Conservation (phyloP, 1,139 yeast genomes). For the Nakaseomyces delphensis region DNA sequence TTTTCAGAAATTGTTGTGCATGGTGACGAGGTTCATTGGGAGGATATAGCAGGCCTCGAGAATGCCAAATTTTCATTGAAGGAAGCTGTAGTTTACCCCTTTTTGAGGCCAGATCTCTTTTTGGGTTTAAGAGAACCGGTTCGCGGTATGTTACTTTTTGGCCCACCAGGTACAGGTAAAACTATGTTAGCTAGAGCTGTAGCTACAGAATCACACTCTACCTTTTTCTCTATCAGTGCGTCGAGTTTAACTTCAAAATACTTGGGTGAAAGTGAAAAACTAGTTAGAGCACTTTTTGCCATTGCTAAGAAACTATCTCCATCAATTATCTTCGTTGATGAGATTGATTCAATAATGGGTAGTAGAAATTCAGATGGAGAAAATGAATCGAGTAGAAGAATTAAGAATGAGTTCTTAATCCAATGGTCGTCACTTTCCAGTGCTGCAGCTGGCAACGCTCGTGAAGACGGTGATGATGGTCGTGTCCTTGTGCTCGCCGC, state of each 20-base stretch:
- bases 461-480: constrained; percentile 47
- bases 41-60: constrained; percentile 90
- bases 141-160: constrained; percentile 89
- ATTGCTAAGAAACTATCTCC: constrained; percentile 86
- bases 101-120: constrained; percentile 85
- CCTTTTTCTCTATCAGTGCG: constrained; percentile 87
- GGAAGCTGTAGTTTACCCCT: constrained; percentile 96
- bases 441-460: constrained; percentile 71
- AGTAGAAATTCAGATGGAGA: constrained; percentile 69
- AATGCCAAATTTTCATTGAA: constrained; percentile 82
- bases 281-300: constrained; percentile 80
- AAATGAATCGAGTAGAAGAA: constrained; percentile 82
- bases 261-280: constrained; percentile 89
- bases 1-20: constrained; percentile 84
- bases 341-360: constrained; percentile 83
- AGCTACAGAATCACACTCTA: constrained; percentile 91
- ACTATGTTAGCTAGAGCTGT: constrained; percentile 97
- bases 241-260: constrained; percentile 87
- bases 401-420: constrained; percentile 87
- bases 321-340: constrained; percentile 90
- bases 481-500: constrained; percentile 91
- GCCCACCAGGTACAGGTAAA: constrained; percentile 98
- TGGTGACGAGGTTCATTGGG: constrained; percentile 96
- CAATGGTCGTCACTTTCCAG: constrained; percentile 94
- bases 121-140: constrained; percentile 92